Evolutionary conservation across 495 filamentous ascomycete genomes (phyloP).

Genomic region (Staphylotrichum longicolle): DNA sequence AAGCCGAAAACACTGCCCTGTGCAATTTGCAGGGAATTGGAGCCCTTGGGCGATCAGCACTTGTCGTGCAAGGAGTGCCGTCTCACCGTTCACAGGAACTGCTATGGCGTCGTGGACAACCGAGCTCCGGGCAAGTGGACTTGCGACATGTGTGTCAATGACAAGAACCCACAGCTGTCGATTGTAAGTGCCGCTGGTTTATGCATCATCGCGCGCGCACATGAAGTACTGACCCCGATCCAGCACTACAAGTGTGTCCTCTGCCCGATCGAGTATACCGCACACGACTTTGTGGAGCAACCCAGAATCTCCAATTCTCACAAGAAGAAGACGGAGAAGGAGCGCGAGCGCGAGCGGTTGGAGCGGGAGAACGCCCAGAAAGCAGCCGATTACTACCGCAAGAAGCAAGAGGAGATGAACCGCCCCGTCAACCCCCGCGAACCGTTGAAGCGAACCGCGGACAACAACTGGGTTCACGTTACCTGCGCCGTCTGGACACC

Average conservation of each 20-base stretch:
- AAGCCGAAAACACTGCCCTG: conserved; percentile 77
- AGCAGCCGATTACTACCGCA: conserved; percentile 73
- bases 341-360: conserved; percentile 79
- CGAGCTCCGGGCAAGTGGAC: conserved; percentile 79
- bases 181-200: conserved; percentile 57
- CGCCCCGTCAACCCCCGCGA: conserved; percentile 84
- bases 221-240: conserved; percentile 22
- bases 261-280: conserved; percentile 73
- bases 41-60: conserved; percentile 67
- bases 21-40: conserved; percentile 74
- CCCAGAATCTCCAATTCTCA: conserved; percentile 65
- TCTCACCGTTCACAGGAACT: conserved; percentile 87
- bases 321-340: conserved; percentile 85
- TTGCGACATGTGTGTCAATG: conserved; percentile 94
- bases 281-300: conserved; percentile 79
- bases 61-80: conserved; percentile 80
- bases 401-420: conserved; percentile 75
- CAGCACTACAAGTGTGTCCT: conserved; percentile 88
- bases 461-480: conserved; percentile 99
- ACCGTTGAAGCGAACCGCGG: conserved; percentile 83
- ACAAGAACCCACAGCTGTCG: conserved; percentile 80
- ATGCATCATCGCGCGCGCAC: not conserved
- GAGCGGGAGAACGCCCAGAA: conserved; percentile 77
- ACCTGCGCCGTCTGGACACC: conserved; percentile 87
- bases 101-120: conserved; percentile 77